Base-by-base conservation (phyloP, 208 protist genomes). In the Wallacemonas collosoma region DNA sequence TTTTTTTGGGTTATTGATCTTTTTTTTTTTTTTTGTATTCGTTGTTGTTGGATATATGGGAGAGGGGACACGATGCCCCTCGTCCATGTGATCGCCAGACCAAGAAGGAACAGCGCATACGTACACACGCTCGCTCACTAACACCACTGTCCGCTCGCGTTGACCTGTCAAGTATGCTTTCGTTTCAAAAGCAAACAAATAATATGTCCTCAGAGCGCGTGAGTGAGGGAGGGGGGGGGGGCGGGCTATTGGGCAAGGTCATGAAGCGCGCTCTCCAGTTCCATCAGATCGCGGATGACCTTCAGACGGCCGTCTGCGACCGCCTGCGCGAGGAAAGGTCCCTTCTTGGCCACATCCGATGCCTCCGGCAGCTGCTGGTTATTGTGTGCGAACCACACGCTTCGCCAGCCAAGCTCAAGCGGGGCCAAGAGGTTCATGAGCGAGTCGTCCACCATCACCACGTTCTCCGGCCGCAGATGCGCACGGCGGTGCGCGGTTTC, bases 381-480 rank as follows among this genome's bases (percentile, higher is more conserved):
- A 43, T 72, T 81, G 65, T 92, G 87, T 11, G 79, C 77, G 64
- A 87, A 79, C 87, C 90, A 95, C 67, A 95, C 86, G 1, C 82
- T 84, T 14, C 65, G 78, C 86, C 87, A 95, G 17, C 85, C 85
- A 41, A 95, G 77, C 61, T 77, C 60, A 12, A 91, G 74, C 47
- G 87, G 90, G 17, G 77, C 83, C n/a, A 85, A 68, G 3, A 95
- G 69, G 74, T 95, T 95, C 63, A 82, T 82, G 65, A 89, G 77
- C 17, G 81, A 81, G 73, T 95, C 90, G 53, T 95, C 90, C 11
- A 93, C 86, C 87, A 95, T 93, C 35, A 93, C 83, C 66, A 89
- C 72, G 48, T 77, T 69, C 9, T 71, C 54, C 3, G 79, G 74
- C 48, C 68, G 45, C 60, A 85, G 55, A 54, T 68, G 72, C 1